Percentiles rank a stretch among this genome's conserved stretches.
These are phyloP conservation scores for Erigeron philadelphicus DNA, from an alignment of 140 eudicot genomes.

Conservation along the genomic window DNA sequence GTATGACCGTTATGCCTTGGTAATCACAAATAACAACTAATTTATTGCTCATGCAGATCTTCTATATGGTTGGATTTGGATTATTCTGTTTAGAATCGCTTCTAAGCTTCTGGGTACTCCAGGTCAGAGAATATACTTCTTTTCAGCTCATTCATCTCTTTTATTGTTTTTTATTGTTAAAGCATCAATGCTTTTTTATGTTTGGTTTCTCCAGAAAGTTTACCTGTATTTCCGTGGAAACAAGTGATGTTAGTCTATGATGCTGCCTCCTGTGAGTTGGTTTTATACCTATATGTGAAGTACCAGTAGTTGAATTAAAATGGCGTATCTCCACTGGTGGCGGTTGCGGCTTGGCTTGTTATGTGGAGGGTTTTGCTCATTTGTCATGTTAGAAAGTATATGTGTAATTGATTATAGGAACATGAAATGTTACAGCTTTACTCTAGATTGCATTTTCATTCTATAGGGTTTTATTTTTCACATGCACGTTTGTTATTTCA, in stretches of 20 bases:
- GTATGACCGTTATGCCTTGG: neutral
- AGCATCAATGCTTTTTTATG: neutral
- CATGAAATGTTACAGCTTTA: conserved; percentile 17
- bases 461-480: neutral
- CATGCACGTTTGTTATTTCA: neutral
- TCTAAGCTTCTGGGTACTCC: conserved; percentile 96
- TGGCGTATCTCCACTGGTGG: conserved; percentile 7
- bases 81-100: conserved; percentile 81
- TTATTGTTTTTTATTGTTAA: neutral
- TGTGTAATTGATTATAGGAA: conserved; percentile 30
- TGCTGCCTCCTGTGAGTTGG: neutral
- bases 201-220: conserved; percentile 42
- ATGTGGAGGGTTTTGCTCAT: neutral
- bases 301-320: conserved; percentile 12
- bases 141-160: neutral
- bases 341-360: conserved; percentile 25
- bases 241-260: conserved; percentile 36
- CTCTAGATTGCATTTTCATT: conserved; percentile 22
- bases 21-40: neutral
- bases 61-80: conserved; percentile 83
- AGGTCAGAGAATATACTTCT: conserved; percentile 46
- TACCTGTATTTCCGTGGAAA: conserved; percentile 58
- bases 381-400: neutral
- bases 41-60: conserved; percentile 51
- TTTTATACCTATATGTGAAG: conserved; percentile 15